phyloP scores from a whole-genome alignment of 805 yeast genomes.

The Danielia reshetovae region DNA sequence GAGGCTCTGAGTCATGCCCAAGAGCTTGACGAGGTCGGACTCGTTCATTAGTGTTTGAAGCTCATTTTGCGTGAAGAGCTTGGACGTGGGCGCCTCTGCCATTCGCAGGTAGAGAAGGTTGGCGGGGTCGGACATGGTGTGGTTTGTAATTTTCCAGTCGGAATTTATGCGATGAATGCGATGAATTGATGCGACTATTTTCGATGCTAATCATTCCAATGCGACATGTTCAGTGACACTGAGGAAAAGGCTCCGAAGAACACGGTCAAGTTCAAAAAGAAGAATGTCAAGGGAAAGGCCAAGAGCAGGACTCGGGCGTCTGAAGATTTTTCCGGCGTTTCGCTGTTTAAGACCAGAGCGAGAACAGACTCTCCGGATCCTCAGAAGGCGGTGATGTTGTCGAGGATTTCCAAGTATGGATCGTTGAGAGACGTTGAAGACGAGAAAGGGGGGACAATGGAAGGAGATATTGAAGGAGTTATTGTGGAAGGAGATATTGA shows the following conservation, averaged over 20 bases:
- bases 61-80: slow-evolving; percentile 65
- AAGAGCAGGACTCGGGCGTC: background rate
- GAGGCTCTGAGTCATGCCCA: slow-evolving; percentile 49
- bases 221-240: too few species aligned
- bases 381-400: background rate
- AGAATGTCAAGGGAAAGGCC: slow-evolving; percentile 1
- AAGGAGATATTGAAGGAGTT: background rate
- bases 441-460: background rate
- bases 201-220: too few species aligned
- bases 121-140: too few species aligned
- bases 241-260: background rate
- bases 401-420: background rate
- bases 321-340: background rate
- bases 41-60: slow-evolving; percentile 48
- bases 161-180: too few species aligned
- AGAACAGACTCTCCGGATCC: background rate
- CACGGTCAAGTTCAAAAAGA: slow-evolving; percentile 1
- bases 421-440: background rate
- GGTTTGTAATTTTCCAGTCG: too few species aligned
- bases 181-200: too few species aligned
- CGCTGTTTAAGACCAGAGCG: background rate
- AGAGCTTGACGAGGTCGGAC: slow-evolving; percentile 41
- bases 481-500: background rate
- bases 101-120: slow-evolving; percentile 57
- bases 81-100: slow-evolving; percentile 47